phyloP scores from a whole-genome alignment of 2,329 filamentous ascomycete genomes.

The Sphaerulina vaccinii region DNA sequence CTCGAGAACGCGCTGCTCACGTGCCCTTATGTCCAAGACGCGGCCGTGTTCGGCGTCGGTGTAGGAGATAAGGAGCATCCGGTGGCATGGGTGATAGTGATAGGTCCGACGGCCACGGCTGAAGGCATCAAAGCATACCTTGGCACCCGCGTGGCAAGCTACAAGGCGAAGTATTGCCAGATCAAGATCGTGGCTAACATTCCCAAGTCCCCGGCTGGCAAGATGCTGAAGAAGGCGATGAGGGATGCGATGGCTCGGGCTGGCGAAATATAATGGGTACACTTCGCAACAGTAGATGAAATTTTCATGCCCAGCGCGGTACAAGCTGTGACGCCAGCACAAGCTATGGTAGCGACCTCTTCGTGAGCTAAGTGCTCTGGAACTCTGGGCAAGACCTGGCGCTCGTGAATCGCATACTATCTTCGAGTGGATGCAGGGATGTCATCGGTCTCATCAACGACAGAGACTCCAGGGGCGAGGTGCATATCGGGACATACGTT shows the following conservation, averaged over 20 bases:
- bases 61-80: slow-evolving; percentile 21
- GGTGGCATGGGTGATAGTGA: slow-evolving; percentile 22
- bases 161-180: slow-evolving; percentile 35
- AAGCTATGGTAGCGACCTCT: too few relatives aligned
- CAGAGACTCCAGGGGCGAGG: neutral
- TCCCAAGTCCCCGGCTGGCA: slow-evolving; percentile 35
- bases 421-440: neutral
- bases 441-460: neutral
- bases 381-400: too few relatives aligned
- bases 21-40: slow-evolving; percentile 26
- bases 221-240: slow-evolving; percentile 26
- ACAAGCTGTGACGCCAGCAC: too few relatives aligned
- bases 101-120: slow-evolving; percentile 18
- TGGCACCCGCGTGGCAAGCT: slow-evolving; percentile 35
- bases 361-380: too few relatives aligned
- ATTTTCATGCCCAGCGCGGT: too few relatives aligned
- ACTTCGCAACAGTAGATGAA: too few relatives aligned
- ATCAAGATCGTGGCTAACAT: slow-evolving; percentile 30
- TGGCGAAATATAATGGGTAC: neutral
- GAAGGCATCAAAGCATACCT: slow-evolving; percentile 35
- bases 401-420: too few relatives aligned
- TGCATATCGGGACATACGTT: neutral
- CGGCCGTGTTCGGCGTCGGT: slow-evolving; percentile 31
- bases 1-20: slow-evolving; percentile 32
- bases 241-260: neutral